Evolutionary conservation across 2,329 filamentous ascomycete genomes (phyloP), one percentile per base, ranked within the genome.

Genomic region (Grosmannia serpens): DNA sequence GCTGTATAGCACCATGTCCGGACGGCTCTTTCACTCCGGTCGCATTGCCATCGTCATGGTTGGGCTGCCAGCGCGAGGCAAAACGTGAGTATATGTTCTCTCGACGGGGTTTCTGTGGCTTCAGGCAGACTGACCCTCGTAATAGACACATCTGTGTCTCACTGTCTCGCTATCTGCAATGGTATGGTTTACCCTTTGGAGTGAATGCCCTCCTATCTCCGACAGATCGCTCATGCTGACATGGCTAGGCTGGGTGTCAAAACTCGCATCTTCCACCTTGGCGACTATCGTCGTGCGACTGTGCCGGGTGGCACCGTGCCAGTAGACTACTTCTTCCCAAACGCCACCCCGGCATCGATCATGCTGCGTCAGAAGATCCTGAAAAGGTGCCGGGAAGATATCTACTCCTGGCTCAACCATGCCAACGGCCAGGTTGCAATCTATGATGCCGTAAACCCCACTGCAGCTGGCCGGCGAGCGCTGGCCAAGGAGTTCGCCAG

Each of bases 401-500:
- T 99, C 59, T 96, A 96, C 68, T 86, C 88, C 58, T 99, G 96
- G 78, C 76, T 99, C 51, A 95, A 97, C 67, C 88, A 96, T 65
- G 94, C 97, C 68, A 97, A 97, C 66, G 94, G 94, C 15, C 94
- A 99, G 69, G 92, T 99, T 58, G 94, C 94, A 58, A 97, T 99
- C 61, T 99, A 97, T 70, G 94, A 99, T 72, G 94, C 95, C 31
- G 95, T 99, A 22, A 99, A 99, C 67, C 91, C 92, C 5, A 86
- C 94, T 24, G 85, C 89, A 24, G 84, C 82, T 59, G 91, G 91
- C 20, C 84, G 94, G 53, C 83, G 87, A 58, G 88, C 90, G 13
- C 77, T 99, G 22, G 91, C 91, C 6, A 96, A 95, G 72, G 94
- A 99, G 68, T 96, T 99, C 70, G 87, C 89, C n/a, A 97, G 96